phyloP scores from a whole-genome alignment of 208 protist species.

The Trypanosoma scelopori region DNA sequence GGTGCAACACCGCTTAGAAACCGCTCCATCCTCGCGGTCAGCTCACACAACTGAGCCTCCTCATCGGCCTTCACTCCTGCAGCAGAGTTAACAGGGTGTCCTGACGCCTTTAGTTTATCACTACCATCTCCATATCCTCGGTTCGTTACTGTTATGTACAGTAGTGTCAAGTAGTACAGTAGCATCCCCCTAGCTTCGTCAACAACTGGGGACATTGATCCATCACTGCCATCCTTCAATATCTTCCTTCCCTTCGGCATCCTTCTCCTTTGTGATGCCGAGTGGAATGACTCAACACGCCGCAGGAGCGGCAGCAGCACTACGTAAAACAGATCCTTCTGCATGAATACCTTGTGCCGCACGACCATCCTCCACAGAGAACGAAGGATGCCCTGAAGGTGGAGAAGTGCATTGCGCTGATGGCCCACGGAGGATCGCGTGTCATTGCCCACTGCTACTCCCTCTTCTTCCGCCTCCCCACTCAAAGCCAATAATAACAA shows the following conservation, averaged over 20 bases:
- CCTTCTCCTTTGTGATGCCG: not conserved
- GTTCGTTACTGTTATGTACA: slow-evolving; percentile 15
- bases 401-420: slow-evolving; percentile 5
- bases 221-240: not conserved
- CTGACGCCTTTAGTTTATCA: not conserved
- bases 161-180: slow-evolving; percentile 20
- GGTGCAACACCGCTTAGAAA: slow-evolving; percentile 3
- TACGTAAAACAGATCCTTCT: slow-evolving; percentile 21
- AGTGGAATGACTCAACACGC: slow-evolving; percentile 3
- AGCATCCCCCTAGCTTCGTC: not conserved
- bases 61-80: not conserved
- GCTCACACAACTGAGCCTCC: slow-evolving; percentile 7
- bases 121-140: not conserved
- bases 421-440: not conserved
- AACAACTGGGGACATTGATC: not conserved
- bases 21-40: slow-evolving; percentile 18
- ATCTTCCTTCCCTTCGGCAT: not conserved
- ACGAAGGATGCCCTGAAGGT: slow-evolving; percentile 28
- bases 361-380: slow-evolving; percentile 32
- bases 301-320: slow-evolving; percentile 27
- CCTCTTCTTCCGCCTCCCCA: slow-evolving; percentile 19
- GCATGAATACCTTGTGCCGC: slow-evolving; percentile 10
- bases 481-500: slow-evolving; percentile 1
- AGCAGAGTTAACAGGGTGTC: not conserved
- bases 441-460: not conserved